Evolutionary conservation across 768 basidiomycete species (phyloP).

Genomic region (Tulasnella calospora): DNA sequence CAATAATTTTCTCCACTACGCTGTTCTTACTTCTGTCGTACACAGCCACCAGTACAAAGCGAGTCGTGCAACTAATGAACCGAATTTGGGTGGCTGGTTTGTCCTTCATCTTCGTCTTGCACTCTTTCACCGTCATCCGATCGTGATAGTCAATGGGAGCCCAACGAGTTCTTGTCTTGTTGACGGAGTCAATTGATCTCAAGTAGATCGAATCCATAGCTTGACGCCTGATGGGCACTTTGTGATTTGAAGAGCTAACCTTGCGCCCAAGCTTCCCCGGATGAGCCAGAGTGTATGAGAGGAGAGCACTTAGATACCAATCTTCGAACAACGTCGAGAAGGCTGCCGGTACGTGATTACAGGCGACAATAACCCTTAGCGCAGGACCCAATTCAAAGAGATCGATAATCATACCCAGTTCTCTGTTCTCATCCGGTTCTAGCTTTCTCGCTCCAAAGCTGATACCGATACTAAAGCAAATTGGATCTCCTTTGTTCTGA

Average conservation of each 20-base stretch:
- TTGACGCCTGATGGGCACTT: not conserved
- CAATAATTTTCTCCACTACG: not conserved
- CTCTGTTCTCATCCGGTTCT: not conserved
- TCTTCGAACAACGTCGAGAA: not conserved
- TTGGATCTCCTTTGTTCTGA: not conserved
- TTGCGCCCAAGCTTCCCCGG: not conserved
- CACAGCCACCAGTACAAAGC: not conserved
- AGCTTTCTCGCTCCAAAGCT: not conserved
- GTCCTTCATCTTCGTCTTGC: not conserved
- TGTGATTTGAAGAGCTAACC: too few relatives aligned
- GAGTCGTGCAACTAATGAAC: not conserved
- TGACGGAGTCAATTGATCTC: not conserved
- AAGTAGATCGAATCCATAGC: not conserved
- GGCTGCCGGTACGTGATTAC: not conserved
- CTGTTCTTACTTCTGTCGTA: not conserved
- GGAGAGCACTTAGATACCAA: not conserved
- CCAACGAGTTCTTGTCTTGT: not conserved
- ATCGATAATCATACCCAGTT: not conserved
- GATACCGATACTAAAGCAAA: not conserved
- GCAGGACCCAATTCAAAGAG: not conserved
- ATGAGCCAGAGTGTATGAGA: not conserved
- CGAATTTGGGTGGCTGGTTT: not conserved
- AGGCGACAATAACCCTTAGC: too few relatives aligned
- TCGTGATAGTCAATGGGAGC: not conserved
- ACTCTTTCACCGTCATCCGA: not conserved